These are phyloP conservation scores for Drosera spatulata DNA, from an alignment of 179 eudicot species.

Conservation along the genomic window DNA sequence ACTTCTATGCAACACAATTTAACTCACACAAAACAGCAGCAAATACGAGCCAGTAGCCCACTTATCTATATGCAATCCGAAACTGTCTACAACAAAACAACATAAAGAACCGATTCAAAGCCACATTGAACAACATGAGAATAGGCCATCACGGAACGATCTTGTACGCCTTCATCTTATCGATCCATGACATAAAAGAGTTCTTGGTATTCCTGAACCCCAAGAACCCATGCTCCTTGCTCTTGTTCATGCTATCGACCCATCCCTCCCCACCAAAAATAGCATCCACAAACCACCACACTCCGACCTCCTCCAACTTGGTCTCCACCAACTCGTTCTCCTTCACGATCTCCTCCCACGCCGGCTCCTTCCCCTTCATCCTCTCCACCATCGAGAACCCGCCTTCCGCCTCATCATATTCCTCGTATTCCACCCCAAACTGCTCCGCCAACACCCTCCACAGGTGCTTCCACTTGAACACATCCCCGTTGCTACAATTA, in stretches of 20 bases:
- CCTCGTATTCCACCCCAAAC: slow-evolving; percentile 27
- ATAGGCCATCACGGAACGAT: slow-evolving; percentile 19
- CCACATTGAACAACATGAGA: no score
- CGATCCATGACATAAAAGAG: slow-evolving; percentile 35
- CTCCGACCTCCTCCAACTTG: slow-evolving; percentile 30
- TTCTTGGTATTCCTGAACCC: slow-evolving; percentile 41
- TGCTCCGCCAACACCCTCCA: slow-evolving; percentile 40
- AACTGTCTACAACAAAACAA: no score
- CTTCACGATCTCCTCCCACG: slow-evolving; percentile 37
- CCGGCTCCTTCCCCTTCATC: slow-evolving; percentile 29
- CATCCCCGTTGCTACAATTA: slow-evolving; percentile 39
- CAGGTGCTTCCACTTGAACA: slow-evolving; percentile 40
- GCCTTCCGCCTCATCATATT: slow-evolving; percentile 12
- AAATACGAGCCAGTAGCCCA: no score
- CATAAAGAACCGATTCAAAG: no score
- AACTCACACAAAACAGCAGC: no score
- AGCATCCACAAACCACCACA: slow-evolving; percentile 28
- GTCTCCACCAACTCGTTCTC: slow-evolving; percentile 22
- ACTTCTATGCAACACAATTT: no score
- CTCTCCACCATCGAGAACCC: slow-evolving; percentile 17
- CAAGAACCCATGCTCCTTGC: slow-evolving; percentile 45
- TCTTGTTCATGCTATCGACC: slow-evolving; percentile 39
- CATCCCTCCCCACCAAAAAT: slow-evolving; percentile 3
- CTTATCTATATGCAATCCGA: no score
- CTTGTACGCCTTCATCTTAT: slow-evolving; percentile 35